Conservation (phyloP, 2,329 filamentous ascomycete genomes). For the Ceratocystis diversiconidia region DNA sequence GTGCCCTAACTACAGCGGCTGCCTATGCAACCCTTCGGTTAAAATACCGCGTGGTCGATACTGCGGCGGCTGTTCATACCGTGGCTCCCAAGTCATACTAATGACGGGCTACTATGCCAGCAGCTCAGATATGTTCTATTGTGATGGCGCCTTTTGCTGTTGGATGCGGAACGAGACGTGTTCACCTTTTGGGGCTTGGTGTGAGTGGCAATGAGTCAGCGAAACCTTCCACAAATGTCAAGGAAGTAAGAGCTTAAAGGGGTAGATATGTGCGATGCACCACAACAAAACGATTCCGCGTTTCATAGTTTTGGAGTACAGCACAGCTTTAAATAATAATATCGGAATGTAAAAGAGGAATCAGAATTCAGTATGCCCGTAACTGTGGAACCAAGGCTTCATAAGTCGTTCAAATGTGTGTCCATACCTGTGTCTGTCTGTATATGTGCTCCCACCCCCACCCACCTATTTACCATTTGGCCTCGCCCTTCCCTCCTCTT, state of each 20-base stretch:
- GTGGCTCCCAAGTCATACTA: constrained; percentile 1
- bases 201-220: constrained; percentile 10
- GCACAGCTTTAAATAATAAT: not conserved
- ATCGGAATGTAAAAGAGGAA: not conserved
- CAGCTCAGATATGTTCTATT: constrained; percentile 1
- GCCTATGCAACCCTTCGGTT: not conserved
- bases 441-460: not conserved
- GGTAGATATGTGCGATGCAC: not conserved
- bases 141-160: constrained; percentile 16
- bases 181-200: constrained; percentile 2
- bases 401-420: constrained; percentile 5
- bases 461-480: not conserved
- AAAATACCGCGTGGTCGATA: not conserved
- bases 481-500: not conserved
- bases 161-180: constrained; percentile 18
- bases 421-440: not conserved
- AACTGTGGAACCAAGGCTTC: constrained; percentile 8
- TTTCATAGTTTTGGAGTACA: not conserved
- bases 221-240: not conserved
- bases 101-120: not conserved
- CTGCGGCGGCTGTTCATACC: not conserved
- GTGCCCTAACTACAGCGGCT: constrained; percentile 8
- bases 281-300: not conserved
- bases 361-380: constrained; percentile 5
- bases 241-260: too few relatives aligned